Conservation (phyloP, 2,329 filamentous ascomycete species). For the Pseudogymnoascus sp. region DNA sequence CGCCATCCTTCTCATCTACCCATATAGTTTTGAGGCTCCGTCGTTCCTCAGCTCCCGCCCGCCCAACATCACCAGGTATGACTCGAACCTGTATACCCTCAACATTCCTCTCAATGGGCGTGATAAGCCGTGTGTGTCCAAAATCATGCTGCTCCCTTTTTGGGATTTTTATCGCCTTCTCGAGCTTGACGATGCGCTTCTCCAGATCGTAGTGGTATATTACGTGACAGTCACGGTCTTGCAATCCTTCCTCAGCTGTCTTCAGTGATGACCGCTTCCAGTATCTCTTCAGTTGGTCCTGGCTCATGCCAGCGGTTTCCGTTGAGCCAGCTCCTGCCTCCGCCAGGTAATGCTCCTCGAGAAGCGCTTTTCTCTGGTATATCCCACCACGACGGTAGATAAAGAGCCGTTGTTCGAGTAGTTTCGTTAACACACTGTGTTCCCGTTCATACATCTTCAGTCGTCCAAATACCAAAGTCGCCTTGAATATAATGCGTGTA, state of each 20-base stretch:
- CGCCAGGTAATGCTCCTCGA: constrained; percentile 94
- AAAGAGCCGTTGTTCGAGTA: constrained; percentile 75
- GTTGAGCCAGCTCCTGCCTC: constrained; percentile 16
- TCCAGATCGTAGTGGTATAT: constrained; percentile 93
- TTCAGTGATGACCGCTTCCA: constrained; percentile 70
- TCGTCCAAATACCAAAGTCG: constrained; percentile 66
- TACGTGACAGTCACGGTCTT: constrained; percentile 81
- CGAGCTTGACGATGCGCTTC: constrained; percentile 85
- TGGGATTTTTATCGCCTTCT: constrained; percentile 72
- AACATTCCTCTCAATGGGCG: constrained; percentile 66
- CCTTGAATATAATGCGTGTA: constrained; percentile 87
- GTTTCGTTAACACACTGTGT: constrained; percentile 62
- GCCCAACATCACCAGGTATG: not conserved
- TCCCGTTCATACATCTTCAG: constrained; percentile 75
- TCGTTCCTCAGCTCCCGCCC: constrained; percentile 40
- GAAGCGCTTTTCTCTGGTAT: constrained; percentile 89
- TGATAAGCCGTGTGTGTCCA: constrained; percentile 68
- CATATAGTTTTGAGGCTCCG: constrained; percentile 70
- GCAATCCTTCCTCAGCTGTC: constrained; percentile 79
- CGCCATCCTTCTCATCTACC: constrained; percentile 66
- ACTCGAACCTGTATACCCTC: constrained; percentile 61
- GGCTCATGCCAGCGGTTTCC: constrained; percentile 22
- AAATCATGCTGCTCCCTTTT: constrained; percentile 90
- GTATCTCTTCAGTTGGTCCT: constrained; percentile 62
- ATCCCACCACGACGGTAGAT: constrained; percentile 79